Evolutionary conservation across 257 asterid genomes (phyloP), one percentile per base, ranked within the genome.

Genomic region (Petrea volubilis): DNA sequence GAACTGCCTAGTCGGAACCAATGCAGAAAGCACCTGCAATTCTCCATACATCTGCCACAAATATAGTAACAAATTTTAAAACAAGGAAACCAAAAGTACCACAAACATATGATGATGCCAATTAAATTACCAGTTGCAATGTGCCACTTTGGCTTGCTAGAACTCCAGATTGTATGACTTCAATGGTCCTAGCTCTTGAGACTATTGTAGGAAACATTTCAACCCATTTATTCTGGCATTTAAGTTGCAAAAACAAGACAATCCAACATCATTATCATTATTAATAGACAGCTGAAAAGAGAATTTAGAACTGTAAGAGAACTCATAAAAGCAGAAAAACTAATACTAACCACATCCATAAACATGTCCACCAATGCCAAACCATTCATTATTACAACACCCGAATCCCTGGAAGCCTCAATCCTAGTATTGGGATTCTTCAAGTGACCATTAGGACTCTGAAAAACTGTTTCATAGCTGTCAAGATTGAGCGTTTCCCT

Each of bases 141-240:
- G 92, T 67, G 63, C 95, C 91, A 74, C 81, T 88, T 60, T 84
- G 90, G 80, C 77, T 80, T 53, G 92, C 96, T 33, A 85, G 70
- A 67, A 86, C 79, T 24, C 96, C 96, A 66, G 97, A 73, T 51
- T 96, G 85, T 49, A 92, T 64, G 2, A 95, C 96, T 78, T 90
- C 95, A 24, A 95, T 52, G 33, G 90, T 95, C 68, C 87, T 85
- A 44, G 96, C 98, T 49, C 82, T 92, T 40, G 95, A 82, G 27
- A 95, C 98, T 53, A 95, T 92, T 7, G 94, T 85, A 17, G 98
- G 93, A 75, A 95, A 95, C 44, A 90, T 66, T 40, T 95, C 98
- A 70, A 83, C 74, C 91, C 92, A 95, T 72, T 95, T 95, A 74
- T 74, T 86, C 99, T 95, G 74, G 31, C 73, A 79, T 50, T 28